Percentiles rank a stretch among this genome's conserved stretches.
Evolutionary conservation across 352 stramenopile genomes (phyloP).

Genomic region (Phytophthora kernoviae): DNA sequence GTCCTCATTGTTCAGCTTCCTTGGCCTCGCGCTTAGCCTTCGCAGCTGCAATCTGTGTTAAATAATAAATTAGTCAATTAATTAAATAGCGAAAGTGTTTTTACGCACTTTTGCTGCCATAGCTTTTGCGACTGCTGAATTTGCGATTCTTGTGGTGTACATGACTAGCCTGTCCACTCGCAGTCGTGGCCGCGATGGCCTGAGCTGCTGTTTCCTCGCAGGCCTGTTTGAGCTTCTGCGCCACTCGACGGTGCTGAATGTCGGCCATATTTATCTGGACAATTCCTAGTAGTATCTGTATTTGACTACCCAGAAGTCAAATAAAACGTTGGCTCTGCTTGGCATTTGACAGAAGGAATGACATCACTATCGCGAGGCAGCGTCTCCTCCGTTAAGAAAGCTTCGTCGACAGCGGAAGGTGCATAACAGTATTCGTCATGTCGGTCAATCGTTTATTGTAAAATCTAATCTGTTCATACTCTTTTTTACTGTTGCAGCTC

Average conservation of each 20-base stretch:
- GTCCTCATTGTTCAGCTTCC: conserved; percentile 18
- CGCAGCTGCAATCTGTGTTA: conserved; percentile 75
- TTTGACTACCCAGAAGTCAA: conserved; percentile 7
- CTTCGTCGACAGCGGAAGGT: conserved; percentile 30
- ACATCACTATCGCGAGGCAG: conserved; percentile 13
- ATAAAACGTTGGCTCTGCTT: conserved; percentile 17
- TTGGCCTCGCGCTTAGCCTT: conserved; percentile 78
- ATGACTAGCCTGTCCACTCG: conserved; percentile 67
- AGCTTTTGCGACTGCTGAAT: conserved; percentile 80
- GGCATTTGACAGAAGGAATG: conserved; percentile 18
- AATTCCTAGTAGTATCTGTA: neutral
- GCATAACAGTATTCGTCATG: neutral
- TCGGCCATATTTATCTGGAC: conserved; percentile 50
- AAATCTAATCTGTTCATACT: neutral
- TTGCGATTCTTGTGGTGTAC: conserved; percentile 89
- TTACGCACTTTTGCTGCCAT: conserved; percentile 74
- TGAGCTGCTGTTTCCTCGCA: conserved; percentile 85
- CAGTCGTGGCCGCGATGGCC: conserved; percentile 74
- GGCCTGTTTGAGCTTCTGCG: conserved; percentile 74
- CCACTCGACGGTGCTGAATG: conserved; percentile 68
- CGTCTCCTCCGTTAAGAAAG: conserved; percentile 38
- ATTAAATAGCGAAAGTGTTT: neutral
- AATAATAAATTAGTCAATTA: conserved; percentile 1
- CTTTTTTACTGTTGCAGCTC: conserved; percentile 36
- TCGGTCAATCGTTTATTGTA: neutral